These are phyloP conservation scores for Fraxinus nigra DNA, from an alignment of 305 asterid genomes.

Conservation along the genomic window DNA sequence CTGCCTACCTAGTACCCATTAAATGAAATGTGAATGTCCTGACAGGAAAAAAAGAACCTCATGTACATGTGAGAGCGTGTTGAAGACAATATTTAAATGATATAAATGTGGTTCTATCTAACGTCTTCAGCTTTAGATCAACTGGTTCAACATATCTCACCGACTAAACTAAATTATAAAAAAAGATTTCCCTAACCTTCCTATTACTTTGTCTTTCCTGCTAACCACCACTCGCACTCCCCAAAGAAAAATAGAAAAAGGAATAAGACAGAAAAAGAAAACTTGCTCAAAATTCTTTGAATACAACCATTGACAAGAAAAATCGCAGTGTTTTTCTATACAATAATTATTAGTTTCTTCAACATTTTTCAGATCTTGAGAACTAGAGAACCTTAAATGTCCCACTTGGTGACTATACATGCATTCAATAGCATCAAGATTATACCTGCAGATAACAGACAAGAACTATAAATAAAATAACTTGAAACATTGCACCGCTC, in stretches of 20 bases:
- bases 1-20: not conserved
- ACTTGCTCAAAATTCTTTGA: not conserved
- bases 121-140: not conserved
- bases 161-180: not conserved
- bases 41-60: not conserved
- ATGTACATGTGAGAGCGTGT: not conserved
- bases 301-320: not conserved
- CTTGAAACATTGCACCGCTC: constrained; percentile 65
- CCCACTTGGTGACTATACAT: constrained; percentile 14
- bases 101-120: not conserved
- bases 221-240: not conserved
- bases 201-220: not conserved
- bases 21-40: not conserved
- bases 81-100: too few species aligned
- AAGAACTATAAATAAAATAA: constrained; percentile 47
- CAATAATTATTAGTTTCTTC: not conserved
- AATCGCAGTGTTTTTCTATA: not conserved
- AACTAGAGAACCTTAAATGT: not conserved
- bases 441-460: constrained; percentile 38
- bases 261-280: not conserved
- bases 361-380: constrained; percentile 16
- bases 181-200: not conserved
- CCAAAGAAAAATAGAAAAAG: not conserved
- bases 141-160: not conserved
- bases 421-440: constrained; percentile 28